Base-by-base conservation (phyloP, 768 basidiomycete species). In the Auricularia heimuer region DNA sequence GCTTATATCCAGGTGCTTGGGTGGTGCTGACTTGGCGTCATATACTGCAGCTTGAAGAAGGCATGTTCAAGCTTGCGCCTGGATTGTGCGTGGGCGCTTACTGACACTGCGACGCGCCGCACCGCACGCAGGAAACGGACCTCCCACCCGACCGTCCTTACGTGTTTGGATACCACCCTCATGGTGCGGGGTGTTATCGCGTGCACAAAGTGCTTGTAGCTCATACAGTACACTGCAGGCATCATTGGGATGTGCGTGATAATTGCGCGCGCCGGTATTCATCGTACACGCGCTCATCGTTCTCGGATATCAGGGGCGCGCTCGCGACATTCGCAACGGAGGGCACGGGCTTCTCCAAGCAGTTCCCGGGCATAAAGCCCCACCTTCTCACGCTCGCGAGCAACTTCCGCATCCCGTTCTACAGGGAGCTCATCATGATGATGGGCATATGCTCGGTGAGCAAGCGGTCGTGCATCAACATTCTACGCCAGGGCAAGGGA, bases 121-220 rank as follows among this genome's bases (percentile, higher is more conserved):
- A 29, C 29, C 29, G 14, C 37, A 60, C 65, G 37, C 70, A 95
- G 94, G 94, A 93, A 77, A 88, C 85, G 42, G 92, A 96, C 68
- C 81, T 99, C 29, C 94, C 96, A 0, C 79, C 96, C 11, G 92
- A 97, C 74, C 79, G 94, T 67, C 88, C 92, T 21, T 99, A 99
- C 76, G 83, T 99, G 14, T 99, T 99, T 76, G 97, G 96, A 7
- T 98, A 98, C 75, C 97, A 99, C 75, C 97, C 97, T 18, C 97
- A 99, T 75, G 97, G 95, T 88, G 66, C 39, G 83, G 73, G 58
- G 64, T 54, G 37, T 10, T 29, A 29, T 29, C 29, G 29, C 29
- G 29, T 29, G 29, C 29, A 29, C 29, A 29, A 29, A 29, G 29
- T 29, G 29, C 29, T 29, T 29, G 29, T 3, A 29, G 29, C 29